These are phyloP conservation scores for Neurospora cerealis DNA, from an alignment of 495 filamentous ascomycete species.

Conservation along the genomic window DNA sequence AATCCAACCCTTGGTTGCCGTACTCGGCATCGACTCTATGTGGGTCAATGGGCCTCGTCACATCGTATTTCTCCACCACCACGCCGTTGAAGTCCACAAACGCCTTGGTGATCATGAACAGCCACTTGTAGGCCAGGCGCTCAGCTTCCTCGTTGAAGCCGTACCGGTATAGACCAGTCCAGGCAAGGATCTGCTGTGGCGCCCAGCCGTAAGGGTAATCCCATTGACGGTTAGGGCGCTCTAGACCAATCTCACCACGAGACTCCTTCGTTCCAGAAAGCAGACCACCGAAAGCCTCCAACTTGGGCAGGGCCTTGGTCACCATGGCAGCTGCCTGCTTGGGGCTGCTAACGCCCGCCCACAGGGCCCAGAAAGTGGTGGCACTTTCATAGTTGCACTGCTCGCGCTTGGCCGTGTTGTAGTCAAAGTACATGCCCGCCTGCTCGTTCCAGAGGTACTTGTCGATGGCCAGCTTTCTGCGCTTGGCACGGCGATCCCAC, in stretches of 20 bases:
- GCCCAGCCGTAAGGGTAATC: slow-evolving; percentile 98
- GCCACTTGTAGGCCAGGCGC: slow-evolving; percentile 84
- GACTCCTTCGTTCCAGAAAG: slow-evolving; percentile 80
- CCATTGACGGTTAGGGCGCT: slow-evolving; percentile 90
- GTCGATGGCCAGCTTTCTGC: slow-evolving; percentile 70
- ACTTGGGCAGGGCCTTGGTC: slow-evolving; percentile 62
- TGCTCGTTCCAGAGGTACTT: slow-evolving; percentile 85
- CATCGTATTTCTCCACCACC: slow-evolving; percentile 97
- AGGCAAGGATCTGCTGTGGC: slow-evolving; percentile 95
- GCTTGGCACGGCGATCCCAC: slow-evolving; percentile 81
- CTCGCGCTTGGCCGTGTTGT: slow-evolving; percentile 70
- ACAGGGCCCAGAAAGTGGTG: slow-evolving; percentile 95
- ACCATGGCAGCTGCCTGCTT: slow-evolving; percentile 72
- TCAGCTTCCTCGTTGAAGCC: slow-evolving; percentile 84
- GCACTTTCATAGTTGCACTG: slow-evolving; percentile 73
- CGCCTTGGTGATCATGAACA: slow-evolving; percentile 93
- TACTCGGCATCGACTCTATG: slow-evolving; percentile 95
- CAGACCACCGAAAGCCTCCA: slow-evolving; percentile 83
- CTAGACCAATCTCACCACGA: slow-evolving; percentile 67
- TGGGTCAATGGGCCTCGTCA: slow-evolving; percentile 77
- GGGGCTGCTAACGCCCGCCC: slow-evolving; percentile 77
- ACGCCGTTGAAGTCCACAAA: slow-evolving; percentile 97
- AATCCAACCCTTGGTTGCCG: slow-evolving; percentile 88
- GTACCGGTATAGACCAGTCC: slow-evolving; percentile 83
- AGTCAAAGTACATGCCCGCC: slow-evolving; percentile 94